These are phyloP conservation scores for Suhomyces prunicola DNA, from an alignment of 805 yeast genomes.

Conservation along the genomic window DNA sequence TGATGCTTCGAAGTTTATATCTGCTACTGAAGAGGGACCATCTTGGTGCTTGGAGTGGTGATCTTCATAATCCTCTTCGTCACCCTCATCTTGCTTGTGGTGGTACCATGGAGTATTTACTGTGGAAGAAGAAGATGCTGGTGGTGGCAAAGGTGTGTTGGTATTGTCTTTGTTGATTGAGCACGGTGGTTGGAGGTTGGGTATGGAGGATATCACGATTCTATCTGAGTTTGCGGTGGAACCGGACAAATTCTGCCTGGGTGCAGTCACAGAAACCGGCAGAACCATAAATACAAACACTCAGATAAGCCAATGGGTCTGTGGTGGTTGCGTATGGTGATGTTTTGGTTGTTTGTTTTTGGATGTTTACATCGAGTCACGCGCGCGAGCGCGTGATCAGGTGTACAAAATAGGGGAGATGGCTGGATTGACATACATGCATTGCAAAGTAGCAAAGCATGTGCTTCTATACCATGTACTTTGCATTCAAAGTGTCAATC, in stretches of 20 bases:
- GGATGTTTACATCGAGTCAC: not conserved
- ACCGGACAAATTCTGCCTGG: not conserved
- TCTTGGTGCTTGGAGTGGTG: not conserved
- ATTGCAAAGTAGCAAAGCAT: too few relatives aligned
- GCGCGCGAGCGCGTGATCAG: not conserved
- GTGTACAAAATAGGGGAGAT: too few relatives aligned
- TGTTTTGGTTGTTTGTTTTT: not conserved
- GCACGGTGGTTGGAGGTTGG: conserved; percentile 11
- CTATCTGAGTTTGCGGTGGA: not conserved
- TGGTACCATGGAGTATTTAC: conserved; percentile 9
- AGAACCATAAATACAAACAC: not conserved
- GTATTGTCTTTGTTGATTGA: not conserved
- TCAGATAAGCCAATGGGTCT: not conserved
- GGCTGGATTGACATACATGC: too few relatives aligned
- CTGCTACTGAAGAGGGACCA: not conserved
- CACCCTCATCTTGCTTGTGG: conserved; percentile 2
- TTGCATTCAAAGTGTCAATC: too few relatives aligned
- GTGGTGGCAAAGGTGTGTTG: conserved; percentile 2
- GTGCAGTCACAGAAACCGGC: not conserved
- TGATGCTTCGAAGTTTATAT: conserved; percentile 17
- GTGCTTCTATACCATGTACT: too few relatives aligned
- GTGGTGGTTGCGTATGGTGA: not conserved
- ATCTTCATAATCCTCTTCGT: conserved; percentile 8
- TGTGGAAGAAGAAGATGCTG: conserved; percentile 2
- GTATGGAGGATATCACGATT: conserved; percentile 7